Evolutionary conservation across 257 asterid species (phyloP), one percentile per base, ranked within the genome.

Genomic region (Petunia secreta): DNA sequence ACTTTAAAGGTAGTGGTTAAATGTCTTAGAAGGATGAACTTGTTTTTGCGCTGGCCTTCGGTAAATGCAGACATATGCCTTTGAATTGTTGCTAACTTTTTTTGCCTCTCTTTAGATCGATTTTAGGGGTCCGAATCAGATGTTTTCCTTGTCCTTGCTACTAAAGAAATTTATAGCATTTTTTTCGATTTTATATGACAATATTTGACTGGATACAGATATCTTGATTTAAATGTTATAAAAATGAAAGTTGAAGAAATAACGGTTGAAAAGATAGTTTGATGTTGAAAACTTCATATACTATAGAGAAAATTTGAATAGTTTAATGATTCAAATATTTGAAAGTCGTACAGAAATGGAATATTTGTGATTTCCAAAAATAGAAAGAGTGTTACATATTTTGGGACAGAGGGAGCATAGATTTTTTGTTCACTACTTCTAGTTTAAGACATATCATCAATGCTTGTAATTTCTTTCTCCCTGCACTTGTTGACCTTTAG

Each of bases 401-500:
- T 68, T 64, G 48, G 71, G 68, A 38, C 1, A 0, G 10, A 10
- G 48, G 71, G 4, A 63, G 71, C 39, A 38, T 5, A 64, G 8
- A 25, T 64, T 38, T 64, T 38, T 25, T 2, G 62, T 8, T 44
- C 54, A 68, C n/a, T 44, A 68, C 57, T 44, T 68, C 16, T 44
- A 43, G n/a, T 68, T 8, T 16, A 68, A 68, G 57, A 44, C 75
- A 8, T 68, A 37, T 73, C 46, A 6, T 50, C 25, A 44, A 44
- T 10, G 75, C 5, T 39, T 16, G 39, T 4, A 43, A 67, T 50
- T 50, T 34, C 63, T 50, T 73, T 38, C 48, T 44, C 40, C 46
- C 36, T 73, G 78, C 62, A 73, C 62, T 50, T 73, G 36, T 34
- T 73, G 62, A 73, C 62, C 36, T 50, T 13, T 46, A 50, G 36